Base-by-base conservation (phyloP, 2,329 filamentous ascomycete species). In the Hypoxylon sp. region DNA sequence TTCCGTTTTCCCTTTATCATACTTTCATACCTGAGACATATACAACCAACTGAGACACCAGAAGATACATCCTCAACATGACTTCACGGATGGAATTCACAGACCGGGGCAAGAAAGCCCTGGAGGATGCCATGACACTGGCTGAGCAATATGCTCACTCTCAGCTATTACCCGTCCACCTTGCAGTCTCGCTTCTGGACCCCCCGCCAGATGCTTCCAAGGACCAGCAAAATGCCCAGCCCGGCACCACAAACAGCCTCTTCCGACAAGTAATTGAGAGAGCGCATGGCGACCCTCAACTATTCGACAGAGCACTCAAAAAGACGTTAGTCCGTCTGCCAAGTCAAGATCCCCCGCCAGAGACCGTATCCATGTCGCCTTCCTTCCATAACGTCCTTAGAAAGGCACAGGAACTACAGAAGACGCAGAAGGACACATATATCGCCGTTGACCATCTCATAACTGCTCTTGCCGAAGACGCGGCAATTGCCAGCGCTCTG, bases 371-470 rank as follows among this genome's bases (percentile, higher is more conserved):
- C 60, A 89, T 97, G 75, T 91, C 94, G 10, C 93, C 94, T 0
- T 85, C 89, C 7, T 94, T 98, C 81, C 89, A 91, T 69, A 93
- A 92, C 74, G 88, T 98, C 63, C 86, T 99, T 56, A 89, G 94
- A 73, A 89, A 93, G 73, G 94, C 96, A 1, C 90, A 92, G 79
- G 94, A 98, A 32, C 82, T 99, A 60, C 95, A 97, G 75, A 97
- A 97, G 83, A 94, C 94, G n/a, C 96, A 99, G 76, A 98, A 98
- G 76, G 96, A 99, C 79, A 93, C 90, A 72, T 99, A 90, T 80
- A 93, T 99, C 71, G 96, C 95, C 44, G 91, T 98, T 66, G 96
- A 98, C 80, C 96, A 99, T 79, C 86, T 99, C 56, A 98, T 99
- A 76, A 90, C 91, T 69, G 90, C 93, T 1, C 85, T 98, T 21